Percentiles rank a stretch among this genome's conserved stretches.
phyloP scores from a whole-genome alignment of 1,139 yeast genomes.

The Zygoascus meyerae region DNA sequence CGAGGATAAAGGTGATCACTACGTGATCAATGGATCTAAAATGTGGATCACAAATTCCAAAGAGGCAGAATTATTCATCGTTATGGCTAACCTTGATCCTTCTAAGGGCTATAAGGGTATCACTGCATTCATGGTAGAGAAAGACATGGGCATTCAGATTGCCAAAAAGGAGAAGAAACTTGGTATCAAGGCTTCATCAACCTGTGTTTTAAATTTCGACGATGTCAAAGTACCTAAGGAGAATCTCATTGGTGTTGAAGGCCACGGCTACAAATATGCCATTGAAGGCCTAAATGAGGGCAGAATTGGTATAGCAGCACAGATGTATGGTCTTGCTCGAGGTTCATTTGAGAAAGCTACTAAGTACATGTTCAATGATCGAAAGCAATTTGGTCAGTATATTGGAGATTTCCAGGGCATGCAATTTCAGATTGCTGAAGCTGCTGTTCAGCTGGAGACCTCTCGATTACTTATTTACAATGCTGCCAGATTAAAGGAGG shows the following conservation, averaged over 20 bases:
- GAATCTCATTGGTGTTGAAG: slow-evolving; percentile 40
- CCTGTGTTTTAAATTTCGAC: slow-evolving; percentile 40
- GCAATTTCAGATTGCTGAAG: slow-evolving; percentile 43
- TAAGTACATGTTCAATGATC: slow-evolving; percentile 37
- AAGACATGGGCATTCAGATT: slow-evolving; percentile 37
- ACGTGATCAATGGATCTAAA: slow-evolving; percentile 38
- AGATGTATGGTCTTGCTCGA: slow-evolving; percentile 42
- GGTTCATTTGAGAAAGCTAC: slow-evolving; percentile 42
- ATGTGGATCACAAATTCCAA: slow-evolving; percentile 45
- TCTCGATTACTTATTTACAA: slow-evolving; percentile 40
- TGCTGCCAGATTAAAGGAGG: slow-evolving; percentile 43
- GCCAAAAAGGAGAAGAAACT: slow-evolving; percentile 43
- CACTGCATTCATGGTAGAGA: slow-evolving; percentile 41
- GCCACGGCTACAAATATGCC: slow-evolving; percentile 44
- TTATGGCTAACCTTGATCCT: slow-evolving; percentile 40
- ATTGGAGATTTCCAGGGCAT: slow-evolving; percentile 44
- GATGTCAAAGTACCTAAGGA: slow-evolving; percentile 40
- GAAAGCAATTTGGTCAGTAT: slow-evolving; percentile 40
- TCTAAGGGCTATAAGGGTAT: slow-evolving; percentile 42
- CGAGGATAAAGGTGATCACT: slow-evolving; percentile 32
- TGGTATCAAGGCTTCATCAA: slow-evolving; percentile 42
- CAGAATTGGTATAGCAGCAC: slow-evolving; percentile 43
- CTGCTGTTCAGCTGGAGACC: slow-evolving; percentile 43
- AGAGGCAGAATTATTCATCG: slow-evolving; percentile 41
- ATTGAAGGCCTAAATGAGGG: slow-evolving; percentile 43